Conservation (phyloP, 768 basidiomycete species). For the Boletus rubescentipes region DNA sequence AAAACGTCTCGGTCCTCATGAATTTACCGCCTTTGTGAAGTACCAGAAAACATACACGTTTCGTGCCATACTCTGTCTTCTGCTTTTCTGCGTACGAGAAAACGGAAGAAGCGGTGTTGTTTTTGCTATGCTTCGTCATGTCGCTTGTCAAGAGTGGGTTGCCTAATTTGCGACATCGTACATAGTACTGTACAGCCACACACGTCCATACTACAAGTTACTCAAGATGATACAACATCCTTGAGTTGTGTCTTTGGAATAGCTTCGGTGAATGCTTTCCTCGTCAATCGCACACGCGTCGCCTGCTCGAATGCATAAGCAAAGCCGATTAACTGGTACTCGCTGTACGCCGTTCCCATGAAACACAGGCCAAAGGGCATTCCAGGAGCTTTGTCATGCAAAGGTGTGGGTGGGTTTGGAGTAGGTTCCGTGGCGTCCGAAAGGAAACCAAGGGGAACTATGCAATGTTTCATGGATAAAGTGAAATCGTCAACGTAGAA, state of each 20-base stretch:
- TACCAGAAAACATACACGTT: slow-evolving; percentile 47
- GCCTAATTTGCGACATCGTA: neutral
- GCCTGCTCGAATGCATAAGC: slow-evolving; percentile 55
- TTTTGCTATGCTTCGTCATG: slow-evolving; percentile 91
- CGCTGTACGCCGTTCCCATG: slow-evolving; percentile 45
- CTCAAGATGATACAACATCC: slow-evolving; percentile 26
- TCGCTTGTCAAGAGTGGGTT: neutral
- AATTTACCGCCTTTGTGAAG: neutral
- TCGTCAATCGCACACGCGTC: slow-evolving; percentile 48
- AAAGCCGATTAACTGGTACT: slow-evolving; percentile 40
- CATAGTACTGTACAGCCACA: neutral
- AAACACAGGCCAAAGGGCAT: slow-evolving; percentile 45
- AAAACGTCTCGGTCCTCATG: slow-evolving; percentile 7
- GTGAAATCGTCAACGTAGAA: neutral
- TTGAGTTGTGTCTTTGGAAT: slow-evolving; percentile 54
- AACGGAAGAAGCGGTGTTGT: slow-evolving; percentile 85
- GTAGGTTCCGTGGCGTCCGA: slow-evolving; percentile 30
- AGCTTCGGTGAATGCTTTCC: slow-evolving; percentile 49
- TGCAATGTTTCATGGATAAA: slow-evolving; percentile 33
- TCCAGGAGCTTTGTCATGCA: slow-evolving; percentile 34
- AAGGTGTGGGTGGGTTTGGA: slow-evolving; percentile 37
- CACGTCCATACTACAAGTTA: neutral
- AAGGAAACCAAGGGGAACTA: slow-evolving; percentile 42
- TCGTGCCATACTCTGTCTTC: slow-evolving; percentile 77
- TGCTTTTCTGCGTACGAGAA: slow-evolving; percentile 91